Base-by-base conservation (phyloP, 768 basidiomycete genomes). In the Xerocomellus chrysenteron region DNA sequence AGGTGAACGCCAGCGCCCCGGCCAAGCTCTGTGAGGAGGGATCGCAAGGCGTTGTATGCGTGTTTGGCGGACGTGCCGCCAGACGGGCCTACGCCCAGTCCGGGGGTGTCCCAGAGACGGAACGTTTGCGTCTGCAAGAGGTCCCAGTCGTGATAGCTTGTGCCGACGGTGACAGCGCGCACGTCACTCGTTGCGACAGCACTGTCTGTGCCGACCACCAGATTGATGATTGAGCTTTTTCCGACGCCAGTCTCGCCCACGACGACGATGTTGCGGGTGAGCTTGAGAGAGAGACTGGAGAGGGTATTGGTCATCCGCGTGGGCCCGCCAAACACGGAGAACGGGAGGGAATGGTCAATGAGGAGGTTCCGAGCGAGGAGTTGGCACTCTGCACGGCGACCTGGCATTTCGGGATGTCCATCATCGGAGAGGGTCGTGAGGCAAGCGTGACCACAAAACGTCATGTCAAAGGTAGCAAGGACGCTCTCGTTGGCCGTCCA, bases 191-290 rank as follows among this genome's bases (percentile, higher is more conserved):
- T 16, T 1, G 51, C 47, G 28, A 51, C 4, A 10, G 67, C 67
- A 32, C 61, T 63, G 11, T 66, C 58, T 45, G 39, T 2, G 19
- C 58, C 66, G 8, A 55, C 35, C 12, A 63, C 54, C 2, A 67
- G 45, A 39, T 67, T 67, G 26, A 68, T 50, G 28, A 53, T 37
- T 2, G 65, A 68, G 41, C 66, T 66, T 56, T 67, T 67, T 26
- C 66, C 66, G 6, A 50, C 58, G n/a, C 66, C 78, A 0, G 71
- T 71, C 57, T 76, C 74, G 6, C 78, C 78, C 16, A 79, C 78
- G 19, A 79, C 47, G 45, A 80, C 61, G 47, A 79, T 55, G 48
- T 74, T 67, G 44, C 57, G 58, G 30, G 58, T 63, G 43, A 59
- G 56, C n/a, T 62, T 68, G 47, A 54, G 30, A 4, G 60, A 54